Base-by-base conservation (phyloP, 371 early-diverging fungal species). In the Mortierella sp. region DNA sequence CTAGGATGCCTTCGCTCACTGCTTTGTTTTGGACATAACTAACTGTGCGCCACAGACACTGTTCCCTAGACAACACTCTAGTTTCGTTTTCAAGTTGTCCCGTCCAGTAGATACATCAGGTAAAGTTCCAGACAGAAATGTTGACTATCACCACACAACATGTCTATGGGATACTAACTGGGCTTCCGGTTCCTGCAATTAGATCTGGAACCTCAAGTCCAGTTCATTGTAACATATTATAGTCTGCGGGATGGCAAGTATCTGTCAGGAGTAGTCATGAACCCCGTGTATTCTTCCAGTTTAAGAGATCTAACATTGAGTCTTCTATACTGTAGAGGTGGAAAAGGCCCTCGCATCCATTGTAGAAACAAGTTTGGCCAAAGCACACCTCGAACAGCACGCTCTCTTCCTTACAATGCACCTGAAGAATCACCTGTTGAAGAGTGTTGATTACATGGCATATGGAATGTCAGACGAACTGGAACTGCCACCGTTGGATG, bases 401-500 rank as follows among this genome's bases (percentile, higher is more conserved):
- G 70, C 77, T 24, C 54, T 77, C 4, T 88, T 85, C 58, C 73
- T 88, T 4, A 82, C 82, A 50, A 65, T 79, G 49, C 85, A 85
- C 54, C 65, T 85, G 21, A 85, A 81, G 49, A 86, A 82, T 39
- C 85, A 84, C 14, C 79, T 89, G 56, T 54, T 88, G 41, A 71
- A 77, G 19, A 79, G 80, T 12, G 76, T 88, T 14, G 89, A 89
- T 60, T 87, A 85, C 63, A 80, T 79, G 47, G 81, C 84, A 22
- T 89, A 89, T 61, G 90, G 86, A 5, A 78, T 91, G 62, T 86
- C 84, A 1, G 86, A 87, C 53, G 83, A 82, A 0, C 80, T 88
- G 10, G 86, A 87, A 71, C 57, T 90, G 25, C 85, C 86, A 57
- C 81, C 86, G 49, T 77, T 90, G 70, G 87, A 86, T 66, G 78